phyloP scores from a whole-genome alignment of 2,329 filamentous ascomycete genomes.

The Colletotrichum simmondsii region DNA sequence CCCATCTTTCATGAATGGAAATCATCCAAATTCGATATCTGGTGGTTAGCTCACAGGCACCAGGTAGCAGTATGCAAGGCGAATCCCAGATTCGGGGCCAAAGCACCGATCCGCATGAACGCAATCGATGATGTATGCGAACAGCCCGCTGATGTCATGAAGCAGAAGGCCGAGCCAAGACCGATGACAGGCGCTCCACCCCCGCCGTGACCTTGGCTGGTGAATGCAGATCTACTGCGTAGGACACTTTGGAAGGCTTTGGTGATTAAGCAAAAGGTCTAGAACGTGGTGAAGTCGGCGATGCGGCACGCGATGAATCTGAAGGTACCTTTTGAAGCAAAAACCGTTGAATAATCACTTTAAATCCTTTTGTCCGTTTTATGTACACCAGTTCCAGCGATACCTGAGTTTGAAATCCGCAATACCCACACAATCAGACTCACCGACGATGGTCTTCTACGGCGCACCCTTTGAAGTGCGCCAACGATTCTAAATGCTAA shows the following conservation, averaged over 20 bases:
- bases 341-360: background rate
- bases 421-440: background rate
- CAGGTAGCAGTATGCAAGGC: background rate
- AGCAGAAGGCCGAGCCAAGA: conserved; percentile 12
- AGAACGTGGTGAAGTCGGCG: background rate
- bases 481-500: background rate
- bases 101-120: conserved; percentile 19
- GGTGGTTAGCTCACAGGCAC: background rate
- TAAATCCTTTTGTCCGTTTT: background rate
- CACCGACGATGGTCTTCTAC: background rate
- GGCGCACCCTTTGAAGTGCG: background rate
- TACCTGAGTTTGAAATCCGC: background rate
- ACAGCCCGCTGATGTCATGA: conserved; percentile 18
- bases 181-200: background rate
- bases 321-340: background rate
- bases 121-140: conserved; percentile 4
- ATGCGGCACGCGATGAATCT: background rate
- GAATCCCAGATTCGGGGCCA: conserved; percentile 9
- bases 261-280: background rate
- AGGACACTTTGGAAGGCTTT: background rate
- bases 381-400: background rate
- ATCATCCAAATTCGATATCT: background rate
- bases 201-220: background rate
- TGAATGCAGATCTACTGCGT: background rate
- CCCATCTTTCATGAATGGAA: background rate